Evolutionary conservation across 805 yeast genomes (phyloP).

Genomic region (Kluyveromyces nonfermentans): DNA sequence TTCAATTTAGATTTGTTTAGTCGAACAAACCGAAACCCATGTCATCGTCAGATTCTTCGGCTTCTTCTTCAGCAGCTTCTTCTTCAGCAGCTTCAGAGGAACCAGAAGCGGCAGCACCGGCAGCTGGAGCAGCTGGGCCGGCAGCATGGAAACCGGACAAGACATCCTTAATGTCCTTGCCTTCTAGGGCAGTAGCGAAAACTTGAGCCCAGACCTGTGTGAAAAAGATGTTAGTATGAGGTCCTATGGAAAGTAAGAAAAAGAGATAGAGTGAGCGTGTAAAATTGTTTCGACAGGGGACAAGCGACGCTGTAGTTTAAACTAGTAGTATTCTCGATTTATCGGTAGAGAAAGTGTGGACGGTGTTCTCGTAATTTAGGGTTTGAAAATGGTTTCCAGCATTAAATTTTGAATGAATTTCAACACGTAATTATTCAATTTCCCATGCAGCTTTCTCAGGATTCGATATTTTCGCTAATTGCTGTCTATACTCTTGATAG

Average conservation of each 20-base stretch:
- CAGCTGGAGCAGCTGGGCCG: conserved; percentile 37
- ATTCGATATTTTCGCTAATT: no score
- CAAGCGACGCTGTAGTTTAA: no score
- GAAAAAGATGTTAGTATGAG: conserved; percentile 5
- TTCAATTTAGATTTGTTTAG: conserved; percentile 33
- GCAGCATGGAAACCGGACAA: conserved; percentile 46
- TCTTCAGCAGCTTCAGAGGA: conserved; percentile 38
- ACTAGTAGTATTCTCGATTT: no score
- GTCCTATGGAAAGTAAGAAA: not conserved
- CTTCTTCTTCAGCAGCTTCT: conserved; percentile 51
- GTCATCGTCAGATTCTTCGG: conserved; percentile 70
- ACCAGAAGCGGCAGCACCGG: conserved; percentile 36
- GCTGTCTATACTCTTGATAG: no score
- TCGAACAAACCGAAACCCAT: conserved; percentile 93
- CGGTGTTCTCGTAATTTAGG: no score
- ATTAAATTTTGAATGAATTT: no score
- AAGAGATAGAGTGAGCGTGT: not conserved
- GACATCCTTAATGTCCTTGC: conserved; percentile 66
- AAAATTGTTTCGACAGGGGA: no score
- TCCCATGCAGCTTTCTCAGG: no score
- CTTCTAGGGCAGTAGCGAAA: conserved; percentile 76
- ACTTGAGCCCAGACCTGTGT: conserved; percentile 63
- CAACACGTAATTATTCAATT: no score
- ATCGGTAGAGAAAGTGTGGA: no score
- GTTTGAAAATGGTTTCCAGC: no score